phyloP scores from a whole-genome alignment of 1,284 basidiomycete genomes.

The Tetrapyrgos nigripes region DNA sequence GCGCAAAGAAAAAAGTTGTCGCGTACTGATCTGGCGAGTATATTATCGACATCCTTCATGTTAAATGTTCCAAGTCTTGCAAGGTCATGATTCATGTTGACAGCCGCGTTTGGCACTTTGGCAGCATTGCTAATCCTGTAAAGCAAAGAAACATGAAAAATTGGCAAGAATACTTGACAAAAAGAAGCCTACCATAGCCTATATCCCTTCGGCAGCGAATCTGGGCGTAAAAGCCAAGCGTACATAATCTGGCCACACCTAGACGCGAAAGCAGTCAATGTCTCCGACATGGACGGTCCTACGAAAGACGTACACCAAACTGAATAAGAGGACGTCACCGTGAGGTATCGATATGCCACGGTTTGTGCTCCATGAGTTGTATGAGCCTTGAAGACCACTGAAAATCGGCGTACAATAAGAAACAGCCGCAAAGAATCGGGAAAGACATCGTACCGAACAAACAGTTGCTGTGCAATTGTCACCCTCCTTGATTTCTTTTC shows the following conservation, averaged over 20 bases:
- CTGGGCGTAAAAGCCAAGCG: slow-evolving; percentile 81
- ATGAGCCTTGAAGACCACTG: slow-evolving; percentile 86
- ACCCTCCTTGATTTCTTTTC: slow-evolving; percentile 76
- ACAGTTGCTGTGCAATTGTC: slow-evolving; percentile 90
- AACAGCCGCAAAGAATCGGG: neutral
- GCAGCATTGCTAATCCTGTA: slow-evolving; percentile 67
- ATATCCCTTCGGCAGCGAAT: slow-evolving; percentile 84
- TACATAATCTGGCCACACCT: slow-evolving; percentile 93
- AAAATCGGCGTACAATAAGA: slow-evolving; percentile 5
- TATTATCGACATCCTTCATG: slow-evolving; percentile 57
- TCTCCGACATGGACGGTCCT: neutral
- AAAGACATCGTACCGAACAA: slow-evolving; percentile 70
- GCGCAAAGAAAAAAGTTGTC: neutral
- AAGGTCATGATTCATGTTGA: slow-evolving; percentile 69
- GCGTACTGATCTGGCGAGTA: slow-evolving; percentile 58
- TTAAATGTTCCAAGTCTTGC: slow-evolving; percentile 66
- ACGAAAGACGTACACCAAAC: slow-evolving; percentile 64
- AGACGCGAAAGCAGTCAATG: neutral
- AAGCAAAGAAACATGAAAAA: neutral
- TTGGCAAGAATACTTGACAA: neutral
- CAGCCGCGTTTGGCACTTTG: slow-evolving; percentile 64
- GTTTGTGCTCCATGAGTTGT: slow-evolving; percentile 73
- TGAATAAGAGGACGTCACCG: slow-evolving; percentile 87
- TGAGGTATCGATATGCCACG: slow-evolving; percentile 80
- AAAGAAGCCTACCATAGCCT: slow-evolving; percentile 64